Evolutionary conservation across 2,329 filamentous ascomycete species (phyloP).

Genomic region (Aurifilum marmelostoma): DNA sequence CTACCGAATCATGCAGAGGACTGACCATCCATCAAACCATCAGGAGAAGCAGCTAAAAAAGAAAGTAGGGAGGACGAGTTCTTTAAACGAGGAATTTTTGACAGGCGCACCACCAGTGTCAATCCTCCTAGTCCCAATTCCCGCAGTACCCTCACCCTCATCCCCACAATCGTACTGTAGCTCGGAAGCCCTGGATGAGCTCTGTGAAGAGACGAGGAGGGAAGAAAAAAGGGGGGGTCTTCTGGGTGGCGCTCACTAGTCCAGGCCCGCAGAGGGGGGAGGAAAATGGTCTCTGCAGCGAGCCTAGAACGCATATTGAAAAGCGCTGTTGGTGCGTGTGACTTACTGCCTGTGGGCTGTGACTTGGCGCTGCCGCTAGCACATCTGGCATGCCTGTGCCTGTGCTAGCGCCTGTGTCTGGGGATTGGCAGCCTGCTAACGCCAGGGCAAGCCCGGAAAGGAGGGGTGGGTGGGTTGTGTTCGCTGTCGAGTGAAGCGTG

Average conservation of each 20-base stretch:
- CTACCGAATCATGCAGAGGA: background rate
- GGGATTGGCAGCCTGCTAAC: too few species aligned
- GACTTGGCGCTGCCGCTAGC: background rate
- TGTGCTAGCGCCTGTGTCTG: background rate
- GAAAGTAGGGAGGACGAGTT: background rate
- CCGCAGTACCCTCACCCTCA: background rate
- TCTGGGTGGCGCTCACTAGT: background rate
- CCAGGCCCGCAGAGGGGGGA: background rate
- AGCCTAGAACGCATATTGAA: background rate
- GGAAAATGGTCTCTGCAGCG: background rate
- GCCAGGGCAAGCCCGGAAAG: too few species aligned
- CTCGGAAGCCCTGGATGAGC: background rate
- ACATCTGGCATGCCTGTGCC: background rate
- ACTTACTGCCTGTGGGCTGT: background rate
- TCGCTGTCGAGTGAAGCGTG: too few species aligned
- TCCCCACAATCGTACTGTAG: background rate
- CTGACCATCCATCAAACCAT: background rate
- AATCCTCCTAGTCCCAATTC: background rate
- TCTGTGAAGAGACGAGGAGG: background rate
- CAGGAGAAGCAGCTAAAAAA: background rate
- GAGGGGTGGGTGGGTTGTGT: too few species aligned
- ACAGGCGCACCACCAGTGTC: background rate
- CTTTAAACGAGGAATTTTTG: background rate
- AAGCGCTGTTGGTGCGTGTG: background rate
- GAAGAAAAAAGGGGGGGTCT: background rate